These are phyloP conservation scores for Mycena rebaudengoi DNA, from an alignment of 768 basidiomycete genomes.

Conservation along the genomic window DNA sequence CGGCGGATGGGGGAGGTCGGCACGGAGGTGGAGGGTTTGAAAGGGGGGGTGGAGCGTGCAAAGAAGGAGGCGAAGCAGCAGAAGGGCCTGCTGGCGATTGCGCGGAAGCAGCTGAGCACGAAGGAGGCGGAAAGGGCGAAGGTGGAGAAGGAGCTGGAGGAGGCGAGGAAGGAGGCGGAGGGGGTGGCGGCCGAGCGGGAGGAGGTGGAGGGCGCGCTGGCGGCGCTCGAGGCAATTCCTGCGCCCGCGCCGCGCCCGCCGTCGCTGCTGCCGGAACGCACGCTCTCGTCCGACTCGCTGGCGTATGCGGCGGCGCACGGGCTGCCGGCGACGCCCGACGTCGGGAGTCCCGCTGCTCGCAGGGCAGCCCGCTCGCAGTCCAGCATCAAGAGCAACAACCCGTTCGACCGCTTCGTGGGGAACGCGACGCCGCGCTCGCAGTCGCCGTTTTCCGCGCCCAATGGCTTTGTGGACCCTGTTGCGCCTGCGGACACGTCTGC, in stretches of 20 bases:
- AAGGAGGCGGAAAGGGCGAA: conserved; percentile 82
- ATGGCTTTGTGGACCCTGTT: conserved; percentile 45
- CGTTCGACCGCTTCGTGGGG: conserved; percentile 80
- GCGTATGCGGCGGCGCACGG: conserved; percentile 74
- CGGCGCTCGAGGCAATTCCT: conserved; percentile 34
- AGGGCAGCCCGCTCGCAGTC: too few relatives aligned
- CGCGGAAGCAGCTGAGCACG: conserved; percentile 89
- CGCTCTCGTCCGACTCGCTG: conserved; percentile 57
- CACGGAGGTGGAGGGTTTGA: conserved; percentile 74
- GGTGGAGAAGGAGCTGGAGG: conserved; percentile 75
- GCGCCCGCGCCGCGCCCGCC: conserved; percentile 27
- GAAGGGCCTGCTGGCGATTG: conserved; percentile 93
- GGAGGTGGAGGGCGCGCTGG: conserved; percentile 61
- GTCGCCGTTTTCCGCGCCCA: conserved; percentile 68
- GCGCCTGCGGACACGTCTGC: conserved; percentile 30
- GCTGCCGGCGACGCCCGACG: conserved; percentile 75
- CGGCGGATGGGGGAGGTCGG: conserved; percentile 84
- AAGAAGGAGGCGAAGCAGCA: conserved; percentile 97
- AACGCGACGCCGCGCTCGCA: conserved; percentile 56
- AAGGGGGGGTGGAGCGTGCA: conserved; percentile 81
- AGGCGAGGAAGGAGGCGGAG: conserved; percentile 64
- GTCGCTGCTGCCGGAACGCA: conserved; percentile 34
- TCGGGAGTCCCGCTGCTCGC: conserved; percentile 58
- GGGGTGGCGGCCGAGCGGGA: conserved; percentile 63
- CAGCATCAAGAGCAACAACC: conserved; percentile 83